Evolutionary conservation across 352 stramenopile genomes (phyloP).

Genomic region (Peronosclerospora sorghi): DNA sequence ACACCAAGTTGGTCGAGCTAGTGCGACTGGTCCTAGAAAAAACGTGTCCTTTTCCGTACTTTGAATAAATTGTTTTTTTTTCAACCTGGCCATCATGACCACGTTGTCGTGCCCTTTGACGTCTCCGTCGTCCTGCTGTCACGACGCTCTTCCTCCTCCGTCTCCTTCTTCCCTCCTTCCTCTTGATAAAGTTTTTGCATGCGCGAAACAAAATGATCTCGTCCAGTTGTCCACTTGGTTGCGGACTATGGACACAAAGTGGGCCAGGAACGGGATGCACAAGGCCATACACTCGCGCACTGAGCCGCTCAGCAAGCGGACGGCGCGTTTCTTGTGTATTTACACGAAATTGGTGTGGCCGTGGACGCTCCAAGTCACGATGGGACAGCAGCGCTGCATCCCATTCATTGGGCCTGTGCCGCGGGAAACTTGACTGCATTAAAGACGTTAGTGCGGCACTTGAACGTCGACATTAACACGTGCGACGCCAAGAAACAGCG

Average conservation of each 20-base stretch:
- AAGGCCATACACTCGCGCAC: slow-evolving; percentile 63
- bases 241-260: slow-evolving; percentile 29
- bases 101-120: no score
- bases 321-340: slow-evolving; percentile 45
- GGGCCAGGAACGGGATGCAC: slow-evolving; percentile 30
- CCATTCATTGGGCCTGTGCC: slow-evolving; percentile 78
- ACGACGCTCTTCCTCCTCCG: no score
- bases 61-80: no score
- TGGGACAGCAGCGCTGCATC: slow-evolving; percentile 47
- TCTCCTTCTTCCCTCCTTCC: no score
- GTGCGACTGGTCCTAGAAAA: no score
- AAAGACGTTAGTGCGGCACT: slow-evolving; percentile 40
- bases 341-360: slow-evolving; percentile 31
- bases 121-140: no score
- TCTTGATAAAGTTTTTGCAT: slow-evolving; percentile 26
- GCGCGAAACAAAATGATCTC: slow-evolving; percentile 49
- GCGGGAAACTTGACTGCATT: slow-evolving; percentile 60
- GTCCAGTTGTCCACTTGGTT: slow-evolving; percentile 38
- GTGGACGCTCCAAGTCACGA: slow-evolving; percentile 48
- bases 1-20: no score
- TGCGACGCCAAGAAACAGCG: slow-evolving; percentile 59
- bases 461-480: slow-evolving; percentile 65
- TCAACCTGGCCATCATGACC: no score
- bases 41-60: no score
- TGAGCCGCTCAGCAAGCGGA: slow-evolving; percentile 54